phyloP scores from a whole-genome alignment of 805 yeast genomes.

The Hanseniaspora mollemarum region DNA sequence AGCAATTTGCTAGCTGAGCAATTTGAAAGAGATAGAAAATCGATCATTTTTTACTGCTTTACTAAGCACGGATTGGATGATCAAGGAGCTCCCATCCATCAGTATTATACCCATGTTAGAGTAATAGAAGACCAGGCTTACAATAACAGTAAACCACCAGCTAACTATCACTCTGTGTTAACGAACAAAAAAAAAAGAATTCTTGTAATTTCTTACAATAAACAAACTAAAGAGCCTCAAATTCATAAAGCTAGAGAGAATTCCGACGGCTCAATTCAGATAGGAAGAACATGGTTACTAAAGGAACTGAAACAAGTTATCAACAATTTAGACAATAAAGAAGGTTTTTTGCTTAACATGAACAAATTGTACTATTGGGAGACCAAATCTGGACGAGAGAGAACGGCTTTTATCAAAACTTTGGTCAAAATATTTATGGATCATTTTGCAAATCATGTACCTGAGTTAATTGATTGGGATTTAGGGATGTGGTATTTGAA shows the following conservation, averaged over 20 bases:
- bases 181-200: slow-evolving; percentile 51
- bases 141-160: slow-evolving; percentile 60
- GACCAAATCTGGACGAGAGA: slow-evolving; percentile 45
- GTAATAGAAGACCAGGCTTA: slow-evolving; percentile 62
- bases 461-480: slow-evolving; percentile 45
- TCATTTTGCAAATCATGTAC: slow-evolving; percentile 46
- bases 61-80: slow-evolving; percentile 32
- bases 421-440: slow-evolving; percentile 43
- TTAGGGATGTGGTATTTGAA: slow-evolving; percentile 32
- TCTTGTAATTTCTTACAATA: slow-evolving; percentile 42
- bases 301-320: slow-evolving; percentile 53
- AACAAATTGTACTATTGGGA: slow-evolving; percentile 82
- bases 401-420: slow-evolving; percentile 46
- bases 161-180: slow-evolving; percentile 30
- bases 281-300: slow-evolving; percentile 86
- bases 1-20: slow-evolving; percentile 41
- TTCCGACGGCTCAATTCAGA: slow-evolving; percentile 62
- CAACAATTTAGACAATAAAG: slow-evolving; percentile 40
- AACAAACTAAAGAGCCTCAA: slow-evolving; percentile 54
- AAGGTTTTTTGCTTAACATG: slow-evolving; percentile 49
- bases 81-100: slow-evolving; percentile 37
- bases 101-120: slow-evolving; percentile 65
- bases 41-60: slow-evolving; percentile 41
- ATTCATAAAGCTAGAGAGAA: slow-evolving; percentile 80
- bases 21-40: slow-evolving; percentile 44